A percentile compares a stretch with the other conserved stretches of the same genome.
Conservation (phyloP, 768 basidiomycete species). For the Pisolithus sp. region DNA sequence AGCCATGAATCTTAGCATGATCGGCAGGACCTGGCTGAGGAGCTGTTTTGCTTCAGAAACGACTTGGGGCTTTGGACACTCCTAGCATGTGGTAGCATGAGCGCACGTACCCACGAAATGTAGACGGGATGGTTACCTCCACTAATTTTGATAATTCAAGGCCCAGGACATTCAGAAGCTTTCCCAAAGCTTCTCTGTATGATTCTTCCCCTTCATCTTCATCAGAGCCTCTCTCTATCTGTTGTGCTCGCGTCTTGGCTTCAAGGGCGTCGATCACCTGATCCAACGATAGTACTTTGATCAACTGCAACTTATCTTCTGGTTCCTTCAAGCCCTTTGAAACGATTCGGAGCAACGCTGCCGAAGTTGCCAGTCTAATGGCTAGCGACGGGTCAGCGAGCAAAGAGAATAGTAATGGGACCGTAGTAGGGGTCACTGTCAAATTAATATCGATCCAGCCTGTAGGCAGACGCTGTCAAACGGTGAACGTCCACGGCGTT, state of each 20-base stretch:
- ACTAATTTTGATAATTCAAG: slow-evolving; percentile 75
- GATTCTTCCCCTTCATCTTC: slow-evolving; percentile 85
- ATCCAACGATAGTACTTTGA: slow-evolving; percentile 83
- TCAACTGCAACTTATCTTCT: slow-evolving; percentile 79
- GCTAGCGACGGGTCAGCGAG: slow-evolving; percentile 72
- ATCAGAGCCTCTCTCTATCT: slow-evolving; percentile 56
- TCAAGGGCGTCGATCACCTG: slow-evolving; percentile 80
- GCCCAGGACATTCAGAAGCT: slow-evolving; percentile 75
- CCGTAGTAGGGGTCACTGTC: slow-evolving; percentile 85
- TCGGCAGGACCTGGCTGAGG: slow-evolving; percentile 64
- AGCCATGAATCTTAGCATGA: slow-evolving; percentile 82
- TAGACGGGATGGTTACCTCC: slow-evolving; percentile 45
- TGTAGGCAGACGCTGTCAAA: slow-evolving; percentile 25
- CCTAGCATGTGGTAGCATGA: slow-evolving; percentile 34
- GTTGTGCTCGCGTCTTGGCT: slow-evolving; percentile 62
- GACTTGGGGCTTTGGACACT: slow-evolving; percentile 51
- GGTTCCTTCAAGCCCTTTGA: slow-evolving; percentile 91
- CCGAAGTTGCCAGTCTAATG: slow-evolving; percentile 77
- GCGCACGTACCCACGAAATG: background rate
- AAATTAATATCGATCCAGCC: slow-evolving; percentile 98
- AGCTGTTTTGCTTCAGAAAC: slow-evolving; percentile 58
- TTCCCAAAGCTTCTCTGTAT: slow-evolving; percentile 85
- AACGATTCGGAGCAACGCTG: slow-evolving; percentile 78
- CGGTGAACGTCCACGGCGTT: background rate
- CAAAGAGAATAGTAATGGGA: slow-evolving; percentile 78